A percentile compares a stretch with the other conserved stretches of the same genome.
phyloP scores from a whole-genome alignment of 345 rosid species.

The Dovyalis caffra region DNA sequence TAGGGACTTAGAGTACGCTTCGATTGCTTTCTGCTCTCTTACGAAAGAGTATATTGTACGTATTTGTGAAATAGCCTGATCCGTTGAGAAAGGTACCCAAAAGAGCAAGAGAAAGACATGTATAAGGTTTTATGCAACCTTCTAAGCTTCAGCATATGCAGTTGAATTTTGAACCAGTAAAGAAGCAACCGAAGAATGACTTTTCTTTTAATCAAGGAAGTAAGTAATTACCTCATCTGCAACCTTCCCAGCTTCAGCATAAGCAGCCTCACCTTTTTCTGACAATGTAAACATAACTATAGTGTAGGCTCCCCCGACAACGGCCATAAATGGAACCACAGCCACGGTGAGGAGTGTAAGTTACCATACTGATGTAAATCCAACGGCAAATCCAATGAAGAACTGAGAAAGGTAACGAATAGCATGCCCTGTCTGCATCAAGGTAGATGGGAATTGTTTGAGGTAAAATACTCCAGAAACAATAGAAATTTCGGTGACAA shows the following conservation, averaged over 20 bases:
- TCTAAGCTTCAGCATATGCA: not conserved
- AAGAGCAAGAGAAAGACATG: no score
- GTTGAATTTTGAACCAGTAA: not conserved
- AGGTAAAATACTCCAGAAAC: not conserved
- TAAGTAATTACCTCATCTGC: slow-evolving; percentile 65
- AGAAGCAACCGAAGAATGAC: not conserved
- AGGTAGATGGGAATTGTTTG: not conserved
- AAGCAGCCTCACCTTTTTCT: slow-evolving; percentile 76
- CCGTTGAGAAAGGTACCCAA: not conserved
- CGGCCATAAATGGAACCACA: slow-evolving; percentile 79
- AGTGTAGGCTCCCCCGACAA: slow-evolving; percentile 73
- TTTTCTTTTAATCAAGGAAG: not conserved
- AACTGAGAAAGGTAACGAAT: slow-evolving; percentile 71
- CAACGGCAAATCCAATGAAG: slow-evolving; percentile 58
- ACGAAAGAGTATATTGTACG: slow-evolving; percentile 77
- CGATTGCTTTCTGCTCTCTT: slow-evolving; percentile 68
- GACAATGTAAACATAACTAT: slow-evolving; percentile 69
- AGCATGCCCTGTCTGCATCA: slow-evolving; percentile 71
- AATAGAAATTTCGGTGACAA: not conserved
- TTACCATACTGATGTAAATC: slow-evolving; percentile 73
- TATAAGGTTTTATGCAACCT: not conserved
- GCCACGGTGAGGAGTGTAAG: slow-evolving; percentile 79
- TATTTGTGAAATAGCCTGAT: slow-evolving; percentile 74
- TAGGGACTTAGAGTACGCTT: slow-evolving; percentile 56
- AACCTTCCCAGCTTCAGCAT: slow-evolving; percentile 74